Evolutionary conservation across 2,329 filamentous ascomycete species (phyloP).

Genomic region (Alternaria gansuensis): DNA sequence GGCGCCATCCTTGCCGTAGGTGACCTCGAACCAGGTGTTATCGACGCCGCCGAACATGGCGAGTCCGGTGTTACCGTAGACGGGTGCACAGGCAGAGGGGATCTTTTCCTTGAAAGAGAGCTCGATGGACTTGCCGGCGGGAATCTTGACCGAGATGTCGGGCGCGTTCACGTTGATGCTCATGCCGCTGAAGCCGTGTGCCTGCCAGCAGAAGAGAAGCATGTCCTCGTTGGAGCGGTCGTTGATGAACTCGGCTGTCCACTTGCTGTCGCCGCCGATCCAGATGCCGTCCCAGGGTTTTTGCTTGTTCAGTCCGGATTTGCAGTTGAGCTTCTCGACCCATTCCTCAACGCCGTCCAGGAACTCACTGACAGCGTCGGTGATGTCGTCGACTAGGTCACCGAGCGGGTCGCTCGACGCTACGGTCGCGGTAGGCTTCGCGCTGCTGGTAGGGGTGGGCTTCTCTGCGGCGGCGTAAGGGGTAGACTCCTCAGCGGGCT

Average conservation of each 20-base stretch:
- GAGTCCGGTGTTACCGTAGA: slow-evolving; percentile 49
- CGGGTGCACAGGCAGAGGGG: slow-evolving; percentile 54
- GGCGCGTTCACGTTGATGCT: slow-evolving; percentile 50
- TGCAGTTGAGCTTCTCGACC: slow-evolving; percentile 31
- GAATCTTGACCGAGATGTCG: slow-evolving; percentile 54
- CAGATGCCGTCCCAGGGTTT: slow-evolving; percentile 45
- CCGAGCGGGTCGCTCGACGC: slow-evolving; percentile 7
- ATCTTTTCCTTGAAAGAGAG: slow-evolving; percentile 53
- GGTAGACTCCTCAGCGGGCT: slow-evolving; percentile 21
- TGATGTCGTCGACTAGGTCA: slow-evolving; percentile 13
- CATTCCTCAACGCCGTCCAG: slow-evolving; percentile 35
- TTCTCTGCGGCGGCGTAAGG: slow-evolving; percentile 14
- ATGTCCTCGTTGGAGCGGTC: slow-evolving; percentile 37
- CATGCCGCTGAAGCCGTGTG: slow-evolving; percentile 47
- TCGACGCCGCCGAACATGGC: slow-evolving; percentile 52
- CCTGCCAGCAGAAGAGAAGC: slow-evolving; percentile 52
- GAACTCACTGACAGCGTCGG: slow-evolving; percentile 19
- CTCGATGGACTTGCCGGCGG: slow-evolving; percentile 47
- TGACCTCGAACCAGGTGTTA: slow-evolving; percentile 59
- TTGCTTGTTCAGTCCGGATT: slow-evolving; percentile 43
- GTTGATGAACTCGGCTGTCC: slow-evolving; percentile 52
- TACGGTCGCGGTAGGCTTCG: slow-evolving; percentile 15
- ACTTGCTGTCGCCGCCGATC: slow-evolving; percentile 48
- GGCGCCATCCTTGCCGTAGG: slow-evolving; percentile 51
- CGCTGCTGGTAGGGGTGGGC: slow-evolving; percentile 13